A percentile compares a stretch with the other conserved stretches of the same genome.
These are phyloP conservation scores for Lentinula sp. DNA, from an alignment of 768 basidiomycete species.

Conservation along the genomic window DNA sequence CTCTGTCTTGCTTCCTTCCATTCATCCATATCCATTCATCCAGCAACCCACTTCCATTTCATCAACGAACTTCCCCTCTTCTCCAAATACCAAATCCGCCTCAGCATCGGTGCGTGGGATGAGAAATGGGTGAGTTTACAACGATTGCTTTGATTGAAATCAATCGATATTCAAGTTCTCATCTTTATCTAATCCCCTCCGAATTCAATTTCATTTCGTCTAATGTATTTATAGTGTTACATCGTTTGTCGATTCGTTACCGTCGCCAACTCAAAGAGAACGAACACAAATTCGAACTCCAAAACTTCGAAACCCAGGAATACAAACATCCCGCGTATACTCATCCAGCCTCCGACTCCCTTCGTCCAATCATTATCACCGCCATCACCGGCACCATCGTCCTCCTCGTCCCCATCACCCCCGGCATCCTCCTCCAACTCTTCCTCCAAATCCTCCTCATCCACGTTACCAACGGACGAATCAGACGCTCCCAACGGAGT, in stretches of 20 bases:
- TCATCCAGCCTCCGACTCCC: not conserved
- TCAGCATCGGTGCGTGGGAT: slow-evolving; percentile 42
- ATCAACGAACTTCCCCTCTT: slow-evolving; percentile 44
- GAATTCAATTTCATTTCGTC: no score
- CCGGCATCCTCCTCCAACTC: no score
- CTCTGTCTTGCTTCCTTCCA: not conserved
- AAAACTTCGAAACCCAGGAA: no score
- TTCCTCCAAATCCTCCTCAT: not conserved
- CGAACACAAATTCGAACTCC: not conserved
- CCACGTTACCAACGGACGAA: not conserved
- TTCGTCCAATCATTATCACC: no score
- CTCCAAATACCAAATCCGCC: slow-evolving; percentile 36
- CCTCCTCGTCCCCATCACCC: no score
- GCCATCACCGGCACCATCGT: no score
- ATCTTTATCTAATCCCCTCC: no score
- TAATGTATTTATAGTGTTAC: slow-evolving; percentile 27
- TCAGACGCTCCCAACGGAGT: slow-evolving; percentile 47
- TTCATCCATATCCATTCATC: not conserved
- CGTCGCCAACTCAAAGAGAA: slow-evolving; percentile 13
- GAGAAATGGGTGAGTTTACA: slow-evolving; percentile 41
- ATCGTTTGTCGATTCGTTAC: slow-evolving; percentile 41
- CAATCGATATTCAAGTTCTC: no score
- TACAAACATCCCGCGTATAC: not conserved
- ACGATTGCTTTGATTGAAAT: not conserved
- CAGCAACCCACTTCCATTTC: slow-evolving; percentile 46